These are phyloP conservation scores for Fraxinus pennsylvanica DNA, from an alignment of 257 asterid species.

Conservation along the genomic window DNA sequence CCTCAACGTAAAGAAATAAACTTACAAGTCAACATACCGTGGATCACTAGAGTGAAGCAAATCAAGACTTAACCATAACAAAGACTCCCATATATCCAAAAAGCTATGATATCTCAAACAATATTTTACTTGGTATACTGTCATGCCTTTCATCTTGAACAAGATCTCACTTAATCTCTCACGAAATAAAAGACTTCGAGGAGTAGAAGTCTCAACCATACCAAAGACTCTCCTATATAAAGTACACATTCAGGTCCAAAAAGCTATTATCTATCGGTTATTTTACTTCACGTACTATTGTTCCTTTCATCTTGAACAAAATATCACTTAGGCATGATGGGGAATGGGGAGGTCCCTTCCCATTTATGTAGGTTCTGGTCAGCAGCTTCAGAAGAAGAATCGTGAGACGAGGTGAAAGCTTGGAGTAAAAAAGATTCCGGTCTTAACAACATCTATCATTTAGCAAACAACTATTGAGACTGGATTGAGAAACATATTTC, in stretches of 20 bases:
- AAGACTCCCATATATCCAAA: no score
- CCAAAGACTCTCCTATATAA: neutral
- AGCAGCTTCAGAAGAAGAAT: neutral
- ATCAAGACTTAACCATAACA: no score
- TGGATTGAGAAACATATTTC: neutral
- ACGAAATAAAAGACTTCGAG: no score
- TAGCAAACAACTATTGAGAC: neutral
- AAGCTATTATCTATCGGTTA: neutral
- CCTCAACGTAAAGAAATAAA: constrained; percentile 15
- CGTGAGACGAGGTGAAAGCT: neutral
- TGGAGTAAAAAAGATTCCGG: neutral
- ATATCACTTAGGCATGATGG: neutral
- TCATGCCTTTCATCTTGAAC: no score
- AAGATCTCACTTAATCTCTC: no score
- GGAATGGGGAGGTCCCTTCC: neutral
- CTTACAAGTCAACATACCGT: neutral
- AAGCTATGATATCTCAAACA: no score
- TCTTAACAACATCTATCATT: neutral
- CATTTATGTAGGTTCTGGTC: neutral
- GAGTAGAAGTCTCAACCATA: neutral
- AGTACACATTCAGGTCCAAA: no score
- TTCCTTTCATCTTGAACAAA: neutral
- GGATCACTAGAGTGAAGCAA: neutral
- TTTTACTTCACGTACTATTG: neutral
- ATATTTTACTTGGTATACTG: no score